A percentile compares a stretch with the other conserved stretches of the same genome.
These are phyloP conservation scores for Notholithocarpus densiflorus DNA, from an alignment of 306 rosid genomes.

Conservation along the genomic window DNA sequence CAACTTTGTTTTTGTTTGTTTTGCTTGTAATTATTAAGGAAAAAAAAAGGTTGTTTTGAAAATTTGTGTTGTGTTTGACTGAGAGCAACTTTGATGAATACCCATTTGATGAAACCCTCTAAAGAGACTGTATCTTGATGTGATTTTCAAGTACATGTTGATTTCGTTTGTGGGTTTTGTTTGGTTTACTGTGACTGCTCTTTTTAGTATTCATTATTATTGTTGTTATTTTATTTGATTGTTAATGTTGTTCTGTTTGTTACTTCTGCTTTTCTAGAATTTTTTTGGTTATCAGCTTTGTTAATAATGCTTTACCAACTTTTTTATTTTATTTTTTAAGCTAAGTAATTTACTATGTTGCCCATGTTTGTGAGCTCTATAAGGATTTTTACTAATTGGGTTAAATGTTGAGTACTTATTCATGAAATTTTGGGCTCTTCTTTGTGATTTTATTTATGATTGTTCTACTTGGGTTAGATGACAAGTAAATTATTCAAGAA, in stretches of 20 bases:
- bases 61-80: background rate
- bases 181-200: background rate
- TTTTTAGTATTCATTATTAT: background rate
- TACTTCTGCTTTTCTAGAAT: background rate
- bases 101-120: background rate
- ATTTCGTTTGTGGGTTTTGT: background rate
- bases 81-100: background rate
- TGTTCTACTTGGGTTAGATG: background rate
- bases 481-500: background rate
- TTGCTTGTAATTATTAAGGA: no score
- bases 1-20: background rate
- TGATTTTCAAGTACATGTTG: background rate
- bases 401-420: background rate
- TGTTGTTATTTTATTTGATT: background rate
- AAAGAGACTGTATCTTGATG: background rate
- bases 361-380: background rate
- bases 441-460: background rate
- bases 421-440: background rate
- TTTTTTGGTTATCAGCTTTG: background rate
- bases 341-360: background rate
- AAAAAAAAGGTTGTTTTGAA: background rate
- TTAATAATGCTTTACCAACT: background rate
- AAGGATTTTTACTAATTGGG: background rate
- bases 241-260: background rate
- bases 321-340: conserved; percentile 6